Evolutionary conservation across 108 stramenopile genomes (phyloP).

Genomic region (Fragilariopsis cylindrus): DNA sequence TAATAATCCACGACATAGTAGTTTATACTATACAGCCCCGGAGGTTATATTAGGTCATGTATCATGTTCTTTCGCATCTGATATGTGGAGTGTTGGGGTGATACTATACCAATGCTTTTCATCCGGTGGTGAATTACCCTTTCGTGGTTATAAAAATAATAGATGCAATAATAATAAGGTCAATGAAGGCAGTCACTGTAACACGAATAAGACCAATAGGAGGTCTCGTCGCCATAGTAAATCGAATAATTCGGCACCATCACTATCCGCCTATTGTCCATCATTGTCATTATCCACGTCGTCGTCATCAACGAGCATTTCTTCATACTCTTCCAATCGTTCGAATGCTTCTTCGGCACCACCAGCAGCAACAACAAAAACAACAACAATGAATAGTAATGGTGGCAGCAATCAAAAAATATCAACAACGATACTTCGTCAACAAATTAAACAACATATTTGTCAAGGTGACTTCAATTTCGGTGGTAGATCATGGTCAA

Average conservation of each 20-base stretch:
- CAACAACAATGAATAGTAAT: too few species aligned
- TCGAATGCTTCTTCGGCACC: too few species aligned
- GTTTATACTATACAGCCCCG: slow-evolving; percentile 22
- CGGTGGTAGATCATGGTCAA: slow-evolving; percentile 11
- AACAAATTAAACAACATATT: slow-evolving; percentile 19
- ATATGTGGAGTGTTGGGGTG: slow-evolving; percentile 38
- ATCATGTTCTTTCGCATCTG: slow-evolving; percentile 19
- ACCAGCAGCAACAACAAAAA: too few species aligned
- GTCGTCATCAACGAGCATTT: too few species aligned
- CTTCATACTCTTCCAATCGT: too few species aligned
- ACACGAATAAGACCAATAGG: too few species aligned
- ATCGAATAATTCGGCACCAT: too few species aligned
- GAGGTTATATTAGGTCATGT: slow-evolving; percentile 9
- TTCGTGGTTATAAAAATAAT: not conserved
- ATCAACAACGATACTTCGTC: not conserved
- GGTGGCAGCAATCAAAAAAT: not conserved
- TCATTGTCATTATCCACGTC: too few species aligned
- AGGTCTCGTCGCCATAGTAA: too few species aligned
- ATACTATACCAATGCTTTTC: slow-evolving; percentile 24
- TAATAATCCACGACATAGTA: slow-evolving; percentile 10
- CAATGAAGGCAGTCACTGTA: too few species aligned
- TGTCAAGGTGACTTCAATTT: slow-evolving; percentile 14
- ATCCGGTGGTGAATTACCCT: slow-evolving; percentile 14
- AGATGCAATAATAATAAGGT: too few species aligned
- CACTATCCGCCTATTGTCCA: too few species aligned